A percentile compares a stretch with the other conserved stretches of the same genome.
These are phyloP conservation scores for Fusarium sp. DNA, from an alignment of 2,329 filamentous ascomycete genomes.

Conservation along the genomic window DNA sequence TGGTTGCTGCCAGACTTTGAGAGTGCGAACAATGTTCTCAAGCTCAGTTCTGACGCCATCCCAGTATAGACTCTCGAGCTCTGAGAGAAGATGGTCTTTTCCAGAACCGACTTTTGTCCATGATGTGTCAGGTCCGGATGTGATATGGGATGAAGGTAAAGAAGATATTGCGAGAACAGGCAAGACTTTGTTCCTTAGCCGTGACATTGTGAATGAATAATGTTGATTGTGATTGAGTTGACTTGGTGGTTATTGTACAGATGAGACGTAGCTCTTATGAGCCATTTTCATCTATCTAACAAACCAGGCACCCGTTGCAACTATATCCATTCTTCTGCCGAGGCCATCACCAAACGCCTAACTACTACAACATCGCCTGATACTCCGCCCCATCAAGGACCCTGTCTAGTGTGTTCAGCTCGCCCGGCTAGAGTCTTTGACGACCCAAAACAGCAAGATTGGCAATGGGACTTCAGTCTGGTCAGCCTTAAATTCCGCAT, in stretches of 20 bases:
- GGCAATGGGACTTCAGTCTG: neutral
- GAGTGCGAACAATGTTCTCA: slow-evolving; percentile 42
- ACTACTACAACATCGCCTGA: slow-evolving; percentile 12
- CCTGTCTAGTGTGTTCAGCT: slow-evolving; percentile 24
- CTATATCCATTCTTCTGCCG: neutral
- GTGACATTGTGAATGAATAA: slow-evolving; percentile 25
- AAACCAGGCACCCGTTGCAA: neutral
- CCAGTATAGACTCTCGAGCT: slow-evolving; percentile 39
- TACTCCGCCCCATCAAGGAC: slow-evolving; percentile 30
- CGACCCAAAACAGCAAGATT: slow-evolving; percentile 31
- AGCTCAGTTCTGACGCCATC: slow-evolving; percentile 40
- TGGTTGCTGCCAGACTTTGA: slow-evolving; percentile 38
- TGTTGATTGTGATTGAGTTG: neutral
- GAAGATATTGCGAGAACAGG: slow-evolving; percentile 26
- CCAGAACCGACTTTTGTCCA: slow-evolving; percentile 27
- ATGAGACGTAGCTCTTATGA: slow-evolving; percentile 1
- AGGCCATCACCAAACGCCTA: slow-evolving; percentile 11
- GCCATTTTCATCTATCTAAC: neutral
- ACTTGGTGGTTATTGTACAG: neutral
- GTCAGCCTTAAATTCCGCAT: slow-evolving; percentile 26
- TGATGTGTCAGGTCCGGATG: slow-evolving; percentile 28
- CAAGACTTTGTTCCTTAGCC: slow-evolving; percentile 23
- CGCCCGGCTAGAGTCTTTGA: slow-evolving; percentile 19
- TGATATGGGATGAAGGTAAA: slow-evolving; percentile 23
- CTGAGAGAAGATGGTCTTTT: slow-evolving; percentile 29